Conservation (phyloP, 305 asterid genomes). For the Solanum hybrid region DNA sequence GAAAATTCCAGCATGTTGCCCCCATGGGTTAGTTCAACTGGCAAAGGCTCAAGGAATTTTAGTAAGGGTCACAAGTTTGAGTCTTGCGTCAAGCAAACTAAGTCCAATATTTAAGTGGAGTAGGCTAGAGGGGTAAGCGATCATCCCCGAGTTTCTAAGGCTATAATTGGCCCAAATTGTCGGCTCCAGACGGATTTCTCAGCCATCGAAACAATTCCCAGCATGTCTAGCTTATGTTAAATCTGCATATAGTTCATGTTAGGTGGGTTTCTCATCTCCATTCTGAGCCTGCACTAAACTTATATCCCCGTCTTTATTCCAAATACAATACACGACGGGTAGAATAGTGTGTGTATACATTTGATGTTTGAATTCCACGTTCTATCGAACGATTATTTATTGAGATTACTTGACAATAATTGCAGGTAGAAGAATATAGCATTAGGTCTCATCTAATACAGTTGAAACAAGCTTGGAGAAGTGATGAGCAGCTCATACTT, state of each 20-base stretch:
- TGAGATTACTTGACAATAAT: not conserved
- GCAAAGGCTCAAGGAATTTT: not conserved
- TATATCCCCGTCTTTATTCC: not conserved
- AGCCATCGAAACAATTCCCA: not conserved
- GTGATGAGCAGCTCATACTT: conserved; percentile 14
- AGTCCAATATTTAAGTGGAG: not conserved
- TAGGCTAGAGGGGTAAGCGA: not conserved
- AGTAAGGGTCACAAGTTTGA: not conserved
- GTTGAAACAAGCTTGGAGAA: conserved; percentile 42
- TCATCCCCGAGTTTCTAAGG: not conserved
- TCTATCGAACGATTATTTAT: not conserved
- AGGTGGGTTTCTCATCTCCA: not conserved
- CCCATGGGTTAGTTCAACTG: not conserved
- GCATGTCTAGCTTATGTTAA: not conserved
- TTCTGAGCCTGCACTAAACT: not conserved
- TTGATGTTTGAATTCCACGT: not conserved
- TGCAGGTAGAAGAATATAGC: conserved; percentile 77
- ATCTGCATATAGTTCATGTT: not conserved
- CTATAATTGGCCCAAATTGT: not conserved
- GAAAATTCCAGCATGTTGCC: not conserved
- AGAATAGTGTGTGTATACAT: not conserved
- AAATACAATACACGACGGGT: not conserved
- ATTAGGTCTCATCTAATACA: conserved; percentile 62
- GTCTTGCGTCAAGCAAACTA: not conserved
- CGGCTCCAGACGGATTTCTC: not conserved